These are phyloP conservation scores for Suillus subluteus DNA, from an alignment of 768 basidiomycete species.

Conservation along the genomic window DNA sequence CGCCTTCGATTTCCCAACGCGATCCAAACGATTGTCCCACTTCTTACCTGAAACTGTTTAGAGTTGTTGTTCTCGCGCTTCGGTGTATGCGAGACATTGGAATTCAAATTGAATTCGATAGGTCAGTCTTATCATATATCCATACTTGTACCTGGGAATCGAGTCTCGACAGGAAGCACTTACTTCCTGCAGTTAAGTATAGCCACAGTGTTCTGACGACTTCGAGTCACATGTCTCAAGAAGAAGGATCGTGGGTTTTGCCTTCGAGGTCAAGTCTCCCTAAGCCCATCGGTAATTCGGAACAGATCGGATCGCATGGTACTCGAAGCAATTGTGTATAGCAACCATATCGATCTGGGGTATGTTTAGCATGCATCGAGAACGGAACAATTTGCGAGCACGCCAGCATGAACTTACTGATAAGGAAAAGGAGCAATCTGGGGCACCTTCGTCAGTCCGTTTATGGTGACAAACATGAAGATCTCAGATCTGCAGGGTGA, in stretches of 20 bases:
- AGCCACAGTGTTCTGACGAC: not conserved
- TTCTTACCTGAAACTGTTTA: not conserved
- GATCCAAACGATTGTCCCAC: not conserved
- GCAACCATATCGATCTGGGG: not conserved
- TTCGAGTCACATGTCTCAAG: not conserved
- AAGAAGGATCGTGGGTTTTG: not conserved
- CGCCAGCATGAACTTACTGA: not conserved
- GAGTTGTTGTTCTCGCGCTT: not conserved
- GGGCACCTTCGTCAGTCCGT: not conserved
- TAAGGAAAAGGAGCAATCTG: not conserved
- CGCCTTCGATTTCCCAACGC: not conserved
- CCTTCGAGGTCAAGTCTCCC: not conserved
- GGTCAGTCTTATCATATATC: not conserved
- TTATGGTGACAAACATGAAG: not conserved
- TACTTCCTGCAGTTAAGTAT: not conserved
- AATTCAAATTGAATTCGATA: not conserved
- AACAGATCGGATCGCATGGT: not conserved
- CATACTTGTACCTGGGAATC: too few relatives aligned
- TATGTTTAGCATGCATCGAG: not conserved
- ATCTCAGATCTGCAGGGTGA: not conserved
- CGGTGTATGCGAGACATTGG: not conserved
- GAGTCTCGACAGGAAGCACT: not conserved
- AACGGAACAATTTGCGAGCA: not conserved
- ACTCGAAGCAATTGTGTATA: not conserved
- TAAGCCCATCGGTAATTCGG: not conserved